Conservation (phyloP, 2,329 filamentous ascomycete genomes). For the Penicillium sp. region DNA sequence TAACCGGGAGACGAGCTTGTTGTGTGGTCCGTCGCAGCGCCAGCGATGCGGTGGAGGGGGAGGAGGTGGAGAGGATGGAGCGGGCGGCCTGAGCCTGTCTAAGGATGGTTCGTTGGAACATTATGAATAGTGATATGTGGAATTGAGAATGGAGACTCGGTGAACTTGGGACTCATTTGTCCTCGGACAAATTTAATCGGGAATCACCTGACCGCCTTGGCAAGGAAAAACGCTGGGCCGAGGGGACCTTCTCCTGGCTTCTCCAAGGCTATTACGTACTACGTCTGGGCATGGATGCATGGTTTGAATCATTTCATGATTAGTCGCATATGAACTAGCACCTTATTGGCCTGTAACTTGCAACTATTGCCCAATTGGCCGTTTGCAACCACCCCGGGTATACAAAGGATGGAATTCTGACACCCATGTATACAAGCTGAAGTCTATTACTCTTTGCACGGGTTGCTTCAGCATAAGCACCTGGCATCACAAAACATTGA, state of each 20-base stretch:
- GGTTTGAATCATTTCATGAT: background rate
- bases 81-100: slow-evolving; percentile 43
- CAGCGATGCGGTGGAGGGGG: slow-evolving; percentile 35
- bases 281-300: background rate
- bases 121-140: slow-evolving; percentile 25
- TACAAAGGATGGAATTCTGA: background rate
- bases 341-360: background rate
- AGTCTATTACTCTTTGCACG: background rate
- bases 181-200: slow-evolving; percentile 11
- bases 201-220: slow-evolving; percentile 9
- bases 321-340: background rate
- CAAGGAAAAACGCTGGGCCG: slow-evolving; percentile 11
- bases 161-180: background rate
- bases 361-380: background rate
- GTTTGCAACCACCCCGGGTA: no score
- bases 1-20: slow-evolving; percentile 26
- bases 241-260: slow-evolving; percentile 3
- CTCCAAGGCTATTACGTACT: background rate
- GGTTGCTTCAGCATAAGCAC: background rate
- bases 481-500: background rate
- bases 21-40: slow-evolving; percentile 38
- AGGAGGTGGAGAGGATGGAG: slow-evolving; percentile 31
- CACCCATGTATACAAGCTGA: background rate
- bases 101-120: slow-evolving; percentile 46
- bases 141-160: slow-evolving; percentile 9